Conservation (phyloP, 2,329 filamentous ascomycete genomes). For the Fusarium sp. region DNA sequence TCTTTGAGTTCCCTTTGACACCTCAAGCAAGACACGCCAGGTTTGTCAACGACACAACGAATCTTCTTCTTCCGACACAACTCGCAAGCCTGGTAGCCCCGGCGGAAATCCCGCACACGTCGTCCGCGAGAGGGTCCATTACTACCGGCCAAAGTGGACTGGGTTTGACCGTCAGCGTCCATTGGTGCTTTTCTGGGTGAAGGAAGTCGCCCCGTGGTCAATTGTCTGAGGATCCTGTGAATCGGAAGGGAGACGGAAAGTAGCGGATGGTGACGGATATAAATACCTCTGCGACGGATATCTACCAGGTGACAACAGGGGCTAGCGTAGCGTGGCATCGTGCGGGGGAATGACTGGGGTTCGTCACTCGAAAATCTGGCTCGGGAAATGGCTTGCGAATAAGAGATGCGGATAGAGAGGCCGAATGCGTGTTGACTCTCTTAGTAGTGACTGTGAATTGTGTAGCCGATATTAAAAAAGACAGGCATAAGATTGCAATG, state of each 20-base stretch:
- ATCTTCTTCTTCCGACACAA: conserved; percentile 36
- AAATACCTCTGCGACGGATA: background rate
- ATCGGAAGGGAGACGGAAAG: background rate
- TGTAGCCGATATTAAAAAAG: rapidly evolving
- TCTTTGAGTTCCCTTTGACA: conserved; percentile 24
- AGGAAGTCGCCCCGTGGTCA: background rate
- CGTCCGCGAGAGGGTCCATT: background rate
- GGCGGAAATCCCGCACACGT: conserved; percentile 29
- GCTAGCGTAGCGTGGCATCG: background rate
- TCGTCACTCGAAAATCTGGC: background rate
- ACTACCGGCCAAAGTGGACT: background rate
- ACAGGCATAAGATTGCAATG: background rate
- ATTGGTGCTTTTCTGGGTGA: background rate
- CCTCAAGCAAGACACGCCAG: conserved; percentile 19
- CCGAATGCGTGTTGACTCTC: background rate
- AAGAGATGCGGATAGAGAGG: rapidly evolving
- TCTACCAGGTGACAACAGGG: background rate
- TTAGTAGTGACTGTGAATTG: rapidly evolving
- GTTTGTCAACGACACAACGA: conserved; percentile 18
- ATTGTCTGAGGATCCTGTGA: background rate
- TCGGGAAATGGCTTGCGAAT: background rate
- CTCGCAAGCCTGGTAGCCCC: conserved; percentile 32
- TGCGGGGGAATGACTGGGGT: background rate
- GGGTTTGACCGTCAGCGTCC: background rate
- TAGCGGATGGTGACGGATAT: conserved; percentile 5